Base-by-base conservation (phyloP, 2,329 filamentous ascomycete species). In the Hymenoscyphus occultus region DNA sequence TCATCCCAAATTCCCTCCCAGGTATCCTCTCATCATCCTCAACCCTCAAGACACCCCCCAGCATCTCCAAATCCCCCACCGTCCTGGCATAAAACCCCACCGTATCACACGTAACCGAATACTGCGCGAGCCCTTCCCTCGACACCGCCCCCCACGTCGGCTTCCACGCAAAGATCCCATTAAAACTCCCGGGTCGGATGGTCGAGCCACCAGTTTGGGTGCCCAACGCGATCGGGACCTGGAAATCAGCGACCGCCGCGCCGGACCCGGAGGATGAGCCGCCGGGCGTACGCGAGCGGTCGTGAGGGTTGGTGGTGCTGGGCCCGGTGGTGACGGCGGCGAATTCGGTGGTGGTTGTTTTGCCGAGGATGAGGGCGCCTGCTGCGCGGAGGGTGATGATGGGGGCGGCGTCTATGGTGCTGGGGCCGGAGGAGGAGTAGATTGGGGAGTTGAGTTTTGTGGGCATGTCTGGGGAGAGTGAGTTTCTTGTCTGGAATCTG, bases 251-350 rank as follows among this genome's bases (percentile, higher is more conserved):
- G 0, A 91, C 87, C 0, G 86, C 87, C 0, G 88, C 87, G 0
- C 80, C 88, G 0, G 87, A 90, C 0, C 89, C 88, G 0, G 86
- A 86, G 0, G 86, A 90, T 0, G 87, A 90, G 57, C 88, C 88
- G 0, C 88, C 88, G 0, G 88, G 88, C 0, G 88, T 90, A 4
- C 81, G 79, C 0, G 64, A 66, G 0, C 76, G 65, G 65, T 82
- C 77, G 66, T 84, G 83, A 0, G 88, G 86, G 72, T 91, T 91
- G 3, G 75, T 72, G 0, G 86, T 87, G 60, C 79, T 79, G 0
- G 82, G 79, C 0, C 86, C 86, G 14, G 78, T 74, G 0, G 79
- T 80, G 0, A 81, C 85, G 2, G 84, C 82, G 0, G 87, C 85
- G 69, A 90, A 89, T 71, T 90, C 86, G 0, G 88, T 87, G 0